Evolutionary conservation across 441 rosid genomes (phyloP), one percentile per base, ranked within the genome.

Genomic region (Populus hybrid): DNA sequence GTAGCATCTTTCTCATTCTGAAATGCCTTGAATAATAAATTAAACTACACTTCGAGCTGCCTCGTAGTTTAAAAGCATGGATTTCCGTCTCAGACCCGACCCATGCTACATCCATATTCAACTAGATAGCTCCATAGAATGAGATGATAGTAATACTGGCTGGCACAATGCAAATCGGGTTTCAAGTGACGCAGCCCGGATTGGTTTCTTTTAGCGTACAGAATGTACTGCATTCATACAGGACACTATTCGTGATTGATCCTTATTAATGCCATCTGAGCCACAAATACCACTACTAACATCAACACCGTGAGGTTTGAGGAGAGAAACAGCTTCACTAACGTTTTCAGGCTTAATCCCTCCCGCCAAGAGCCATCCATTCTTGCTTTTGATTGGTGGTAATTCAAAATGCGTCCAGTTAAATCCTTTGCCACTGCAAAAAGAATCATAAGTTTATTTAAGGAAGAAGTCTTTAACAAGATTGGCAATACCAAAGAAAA

Each of bases 341-440:
- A 83, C 94, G 34, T 92, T 95, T 66, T 83, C 81, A 24, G 92
- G 95, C 78, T 89, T 83, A 81, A 95, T 88, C 82, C 98, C 98
- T 69, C 97, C 97, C 0, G 99, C 98, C 82, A 95, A 87, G 73
- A 95, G 91, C 97, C 98, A 95, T 63, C 98, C 97, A 16, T 88
- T 73, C 82, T 84, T 92, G 30, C 98, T 93, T 86, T 74, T 81
- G 21, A 87, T 84, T 23, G 88, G 82, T 2, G 97, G 97, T 70
- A 90, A 82, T 86, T 86, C 80, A 77, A 94, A 94, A 81, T 84
- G 86, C 23, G 81, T 75, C 97, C 97, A 94, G 72, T 91, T 85
- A 78, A 94, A 92, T 83, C 93, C 98, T 86, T 86, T 89, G 46
- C 99, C 99, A 80, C 95, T 92, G 90, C 84, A 85, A 75, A 20